Percentiles rank a stretch among this genome's conserved stretches.
These are phyloP conservation scores for Vicia villosa DNA, from an alignment of 306 rosid species.

Conservation along the genomic window DNA sequence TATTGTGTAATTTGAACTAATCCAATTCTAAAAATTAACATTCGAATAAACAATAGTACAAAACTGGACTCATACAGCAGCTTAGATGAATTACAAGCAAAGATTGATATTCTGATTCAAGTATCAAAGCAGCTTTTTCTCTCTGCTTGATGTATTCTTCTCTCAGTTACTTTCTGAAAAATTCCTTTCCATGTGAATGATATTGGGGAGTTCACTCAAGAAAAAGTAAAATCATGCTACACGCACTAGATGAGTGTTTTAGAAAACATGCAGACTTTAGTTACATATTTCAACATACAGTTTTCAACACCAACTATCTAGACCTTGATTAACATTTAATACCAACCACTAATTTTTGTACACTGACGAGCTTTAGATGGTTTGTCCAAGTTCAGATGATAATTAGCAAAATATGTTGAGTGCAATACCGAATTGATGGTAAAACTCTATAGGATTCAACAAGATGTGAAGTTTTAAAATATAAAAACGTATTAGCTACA, in stretches of 20 bases:
- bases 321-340: conserved; percentile 20
- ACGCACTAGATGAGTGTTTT: conserved; percentile 11
- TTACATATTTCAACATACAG: conserved; percentile 17
- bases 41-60: neutral
- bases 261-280: neutral
- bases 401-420: neutral
- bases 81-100: conserved; percentile 21
- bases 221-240: conserved; percentile 15
- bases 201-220: conserved; percentile 25
- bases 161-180: conserved; percentile 18
- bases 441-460: conserved; percentile 10
- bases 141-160: conserved; percentile 20
- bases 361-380: conserved; percentile 1
- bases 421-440: conserved; percentile 10
- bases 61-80: neutral
- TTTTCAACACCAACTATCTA: conserved; percentile 14
- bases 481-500: conserved; percentile 24
- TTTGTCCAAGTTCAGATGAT: neutral
- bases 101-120: conserved; percentile 23
- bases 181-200: conserved; percentile 8
- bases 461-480: neutral
- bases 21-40: neutral
- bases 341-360: neutral
- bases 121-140: conserved; percentile 18
- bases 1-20: neutral